Evolutionary conservation across 192 early-diverging fungal species (phyloP), one percentile per base, ranked within the genome.

Genomic region (Obelidium mucronatum): DNA sequence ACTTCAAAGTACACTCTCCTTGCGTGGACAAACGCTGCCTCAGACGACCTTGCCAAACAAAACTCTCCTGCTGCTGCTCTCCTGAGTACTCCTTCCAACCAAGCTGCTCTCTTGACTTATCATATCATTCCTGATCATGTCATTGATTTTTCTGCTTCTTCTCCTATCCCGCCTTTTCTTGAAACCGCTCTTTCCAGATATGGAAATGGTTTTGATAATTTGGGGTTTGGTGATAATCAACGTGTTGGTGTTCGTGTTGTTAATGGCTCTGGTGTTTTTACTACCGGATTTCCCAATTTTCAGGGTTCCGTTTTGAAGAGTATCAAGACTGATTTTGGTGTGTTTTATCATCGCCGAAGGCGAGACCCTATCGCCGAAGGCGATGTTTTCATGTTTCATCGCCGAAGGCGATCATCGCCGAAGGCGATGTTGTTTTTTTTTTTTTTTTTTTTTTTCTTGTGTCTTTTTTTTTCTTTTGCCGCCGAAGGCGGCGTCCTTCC

Each of bases 1-100:
- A 39, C 40, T 4, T 4, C 72, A 11, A n/a, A 40, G 4, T 74
- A 74, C 77, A 78, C 77, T 30, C 26, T 78, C 60, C 30, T 78
- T 0, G 77, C 77, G 5, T 78, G 54, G 69, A 72, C 77, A 26
- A 39, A 78, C 51, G 51, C 52, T 35, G 77, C 77, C 11, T 60
- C 72, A 40, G 31, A 60, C 59, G 72, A 56, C 22, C 31, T 76
- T 11, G 56, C 70, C 15, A 22, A 40, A 6, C n/a, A 54, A 17
- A 35, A 52, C 44, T 24, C 6, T 24, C 22, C 58, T 19, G 59
- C 67, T 5, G 17, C 36, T 5, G 40, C 52, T 8, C n/a, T 78
- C 17, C n/a, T 60, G 15, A 35, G 28, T 3, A 73, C 28, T 15
- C 40, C 59, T 0, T 34, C 17, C 11, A 61, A 63, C 61, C 40